Percentiles rank a stretch among this genome's conserved stretches.
Evolutionary conservation across 1,284 basidiomycete species (phyloP).

Genomic region (Flammula alnicola): DNA sequence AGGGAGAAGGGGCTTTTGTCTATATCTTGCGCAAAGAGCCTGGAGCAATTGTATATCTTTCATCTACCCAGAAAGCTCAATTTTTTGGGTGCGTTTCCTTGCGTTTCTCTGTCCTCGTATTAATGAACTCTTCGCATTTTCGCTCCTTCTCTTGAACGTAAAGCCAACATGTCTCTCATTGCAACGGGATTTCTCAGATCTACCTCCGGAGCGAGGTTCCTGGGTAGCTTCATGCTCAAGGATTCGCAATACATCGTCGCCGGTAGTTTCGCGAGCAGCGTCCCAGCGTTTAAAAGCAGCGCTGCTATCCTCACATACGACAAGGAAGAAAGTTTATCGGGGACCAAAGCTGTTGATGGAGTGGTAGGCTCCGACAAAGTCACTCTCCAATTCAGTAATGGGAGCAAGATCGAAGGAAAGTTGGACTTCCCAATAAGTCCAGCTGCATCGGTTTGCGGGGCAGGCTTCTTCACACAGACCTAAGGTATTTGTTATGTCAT

Average conservation of each 20-base stretch:
- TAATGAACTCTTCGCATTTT: background rate
- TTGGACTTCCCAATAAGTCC: background rate
- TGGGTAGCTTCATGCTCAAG: slow-evolving; percentile 1
- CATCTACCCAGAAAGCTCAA: too few relatives aligned
- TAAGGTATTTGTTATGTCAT: too few relatives aligned
- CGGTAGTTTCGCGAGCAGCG: background rate
- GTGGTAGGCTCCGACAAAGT: background rate
- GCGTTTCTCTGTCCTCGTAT: background rate
- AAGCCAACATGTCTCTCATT: background rate
- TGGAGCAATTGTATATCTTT: too few relatives aligned
- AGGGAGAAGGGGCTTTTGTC: too few relatives aligned
- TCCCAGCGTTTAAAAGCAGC: background rate
- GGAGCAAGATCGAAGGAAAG: background rate
- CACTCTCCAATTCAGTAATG: background rate
- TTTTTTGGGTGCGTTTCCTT: background rate
- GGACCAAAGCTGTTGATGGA: background rate
- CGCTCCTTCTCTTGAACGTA: too few relatives aligned
- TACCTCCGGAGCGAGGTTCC: background rate
- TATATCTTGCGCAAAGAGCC: too few relatives aligned
- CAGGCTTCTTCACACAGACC: background rate
- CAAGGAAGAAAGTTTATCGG: background rate
- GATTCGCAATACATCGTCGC: background rate
- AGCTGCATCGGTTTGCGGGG: background rate
- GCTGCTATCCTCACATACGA: background rate
- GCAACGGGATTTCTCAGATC: background rate